These are phyloP conservation scores for Hippophae tibetana DNA, from an alignment of 306 rosid species.

Conservation along the genomic window DNA sequence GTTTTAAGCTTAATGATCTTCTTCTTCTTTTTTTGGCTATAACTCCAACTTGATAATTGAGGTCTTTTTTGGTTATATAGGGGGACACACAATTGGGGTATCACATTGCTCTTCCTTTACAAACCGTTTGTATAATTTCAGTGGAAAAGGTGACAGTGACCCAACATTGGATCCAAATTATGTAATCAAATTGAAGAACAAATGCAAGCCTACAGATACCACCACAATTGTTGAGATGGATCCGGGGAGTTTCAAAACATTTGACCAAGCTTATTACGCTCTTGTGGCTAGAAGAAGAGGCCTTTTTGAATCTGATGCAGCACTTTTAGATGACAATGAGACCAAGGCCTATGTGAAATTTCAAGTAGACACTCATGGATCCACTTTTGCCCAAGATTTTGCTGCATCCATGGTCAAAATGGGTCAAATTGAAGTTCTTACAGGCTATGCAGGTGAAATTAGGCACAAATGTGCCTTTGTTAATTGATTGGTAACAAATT, in stretches of 20 bases:
- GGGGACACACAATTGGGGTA: slow-evolving; percentile 29
- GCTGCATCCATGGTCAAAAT: slow-evolving; percentile 43
- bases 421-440: slow-evolving; percentile 42
- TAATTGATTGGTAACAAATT: slow-evolving; percentile 11
- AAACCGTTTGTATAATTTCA: slow-evolving; percentile 32
- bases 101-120: slow-evolving; percentile 24
- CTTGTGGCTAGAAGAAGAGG: slow-evolving; percentile 38
- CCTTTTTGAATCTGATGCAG: slow-evolving; percentile 53
- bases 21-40: too few relatives aligned
- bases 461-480: slow-evolving; percentile 38
- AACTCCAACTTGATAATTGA: too few relatives aligned
- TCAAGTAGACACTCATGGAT: slow-evolving; percentile 14
- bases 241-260: slow-evolving; percentile 26
- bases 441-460: slow-evolving; percentile 40
- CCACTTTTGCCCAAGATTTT: slow-evolving; percentile 34
- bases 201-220: slow-evolving; percentile 16
- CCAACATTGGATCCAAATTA: slow-evolving; percentile 19
- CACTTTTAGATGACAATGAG: slow-evolving; percentile 27
- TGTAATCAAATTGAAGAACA: slow-evolving; percentile 2
- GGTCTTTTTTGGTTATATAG: neutral
- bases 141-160: slow-evolving; percentile 29
- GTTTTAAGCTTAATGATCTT: too few relatives aligned
- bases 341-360: slow-evolving; percentile 11
- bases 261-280: slow-evolving; percentile 28
- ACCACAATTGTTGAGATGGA: slow-evolving; percentile 38